These are phyloP conservation scores for Trichoderma atrobrunneum DNA, from an alignment of 2,329 filamentous ascomycete genomes.

Conservation along the genomic window DNA sequence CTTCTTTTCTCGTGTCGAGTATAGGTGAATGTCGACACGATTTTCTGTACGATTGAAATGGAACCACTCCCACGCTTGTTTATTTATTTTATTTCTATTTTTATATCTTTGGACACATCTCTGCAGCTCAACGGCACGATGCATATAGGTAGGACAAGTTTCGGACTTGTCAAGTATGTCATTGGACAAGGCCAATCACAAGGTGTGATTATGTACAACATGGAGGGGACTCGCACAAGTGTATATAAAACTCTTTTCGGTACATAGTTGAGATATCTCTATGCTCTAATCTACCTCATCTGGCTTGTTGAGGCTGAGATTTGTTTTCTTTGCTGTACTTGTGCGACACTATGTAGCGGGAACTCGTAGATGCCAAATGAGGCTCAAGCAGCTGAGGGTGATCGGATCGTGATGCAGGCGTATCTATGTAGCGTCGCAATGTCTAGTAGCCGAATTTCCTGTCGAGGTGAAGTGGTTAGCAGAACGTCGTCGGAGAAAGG, in stretches of 20 bases:
- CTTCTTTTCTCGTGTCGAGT: not conserved
- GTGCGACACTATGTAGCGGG: not conserved
- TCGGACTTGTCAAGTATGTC: not conserved
- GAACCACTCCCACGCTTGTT: conserved; percentile 9
- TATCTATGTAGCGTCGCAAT: not conserved
- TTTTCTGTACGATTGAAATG: conserved; percentile 9
- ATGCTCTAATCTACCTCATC: not conserved
- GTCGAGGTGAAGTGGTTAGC: not conserved
- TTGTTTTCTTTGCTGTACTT: not conserved
- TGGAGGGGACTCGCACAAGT: not conserved
- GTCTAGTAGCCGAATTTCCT: not conserved
- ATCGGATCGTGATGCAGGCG: not conserved
- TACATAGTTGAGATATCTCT: not conserved
- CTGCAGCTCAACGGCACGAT: not conserved
- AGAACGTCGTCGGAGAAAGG: not conserved
- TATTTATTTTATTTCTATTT: not conserved
- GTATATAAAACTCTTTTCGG: not conserved
- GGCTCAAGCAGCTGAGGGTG: not conserved
- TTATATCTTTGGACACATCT: not conserved
- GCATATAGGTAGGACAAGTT: not conserved
- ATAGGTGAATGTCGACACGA: conserved; percentile 1
- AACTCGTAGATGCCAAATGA: not conserved
- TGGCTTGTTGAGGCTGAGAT: not conserved
- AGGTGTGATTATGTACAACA: conserved; percentile 6
- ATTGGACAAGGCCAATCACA: not conserved